Evolutionary conservation across 2,329 filamentous ascomycete species (phyloP), one percentile per base, ranked within the genome.

Genomic region (Botrytis cinerea): DNA sequence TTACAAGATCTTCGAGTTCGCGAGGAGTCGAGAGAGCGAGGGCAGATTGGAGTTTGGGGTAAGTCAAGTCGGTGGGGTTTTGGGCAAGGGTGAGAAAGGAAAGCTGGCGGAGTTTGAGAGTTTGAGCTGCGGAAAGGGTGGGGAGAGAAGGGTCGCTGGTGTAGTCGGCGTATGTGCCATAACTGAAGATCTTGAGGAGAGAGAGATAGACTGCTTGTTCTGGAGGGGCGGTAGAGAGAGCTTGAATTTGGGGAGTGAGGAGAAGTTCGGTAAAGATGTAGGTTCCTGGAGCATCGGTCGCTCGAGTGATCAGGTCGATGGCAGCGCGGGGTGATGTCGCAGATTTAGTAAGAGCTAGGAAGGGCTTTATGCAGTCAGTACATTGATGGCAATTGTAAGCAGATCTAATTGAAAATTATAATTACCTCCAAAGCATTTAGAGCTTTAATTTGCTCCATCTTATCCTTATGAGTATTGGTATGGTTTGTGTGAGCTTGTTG

Each of bases 261-360:
- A 99, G 90, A n/a, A 99, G 91, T 84, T 98, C 95, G 77, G 93
- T 90, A 85, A 99, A 99, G 83, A 98, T 88, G 83, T 92, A 99
- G 77, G 95, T 97, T 83, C 94, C 93, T 43, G 93, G 90, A 73
- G 91, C 91, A n/a, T 94, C 94, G 69, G 94, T 98, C 75, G 95
- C 96, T 83, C 94, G 93, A 62, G 87, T 90, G 81, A 98, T 89
- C 71, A 98, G 89, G 81, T 97, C 94, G 80, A 93, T 91, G 60
- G 95, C 92, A 74, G 94, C 93, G 78, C 93, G 91, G 59, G 94
- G 91, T 18, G 94, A 94, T 10, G 90, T 93, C 75, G 93, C 94
- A 18, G 94, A 93, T 81, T 95, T 96, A 80, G 92, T 92, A 76
- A 98, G 92, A 70, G 92, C 92, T 74, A 99, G 86, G 84, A 95